Conservation (phyloP, 2,329 filamentous ascomycete genomes). For the Cytospora piceicola region DNA sequence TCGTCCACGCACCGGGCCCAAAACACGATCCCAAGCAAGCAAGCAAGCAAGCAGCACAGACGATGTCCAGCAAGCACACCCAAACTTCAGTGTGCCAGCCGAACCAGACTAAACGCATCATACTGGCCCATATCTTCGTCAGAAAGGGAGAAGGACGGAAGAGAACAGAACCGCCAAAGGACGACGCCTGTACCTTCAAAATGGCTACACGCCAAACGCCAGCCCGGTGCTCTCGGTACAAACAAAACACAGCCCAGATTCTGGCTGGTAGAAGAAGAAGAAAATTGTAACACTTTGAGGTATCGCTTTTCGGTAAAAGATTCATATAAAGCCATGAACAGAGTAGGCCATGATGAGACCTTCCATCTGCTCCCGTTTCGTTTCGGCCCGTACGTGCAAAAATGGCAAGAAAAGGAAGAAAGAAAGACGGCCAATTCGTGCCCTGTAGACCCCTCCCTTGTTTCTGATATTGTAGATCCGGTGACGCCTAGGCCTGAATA, state of each 20-base stretch:
- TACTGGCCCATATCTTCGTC: background rate
- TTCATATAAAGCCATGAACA: background rate
- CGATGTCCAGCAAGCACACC: background rate
- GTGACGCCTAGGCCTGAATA: slow-evolving; percentile 19
- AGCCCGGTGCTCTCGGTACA: slow-evolving; percentile 17
- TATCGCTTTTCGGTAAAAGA: slow-evolving; percentile 22
- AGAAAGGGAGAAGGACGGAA: background rate
- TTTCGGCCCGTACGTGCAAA: background rate
- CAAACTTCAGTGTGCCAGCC: background rate
- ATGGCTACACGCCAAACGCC: slow-evolving; percentile 1
- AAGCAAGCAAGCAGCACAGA: background rate
- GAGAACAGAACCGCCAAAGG: background rate
- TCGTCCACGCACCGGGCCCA: background rate
- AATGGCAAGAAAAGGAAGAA: background rate
- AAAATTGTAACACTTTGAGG: slow-evolving; percentile 3
- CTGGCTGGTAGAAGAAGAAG: background rate
- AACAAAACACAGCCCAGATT: background rate
- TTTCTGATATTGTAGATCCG: slow-evolving; percentile 16
- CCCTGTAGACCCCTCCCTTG: slow-evolving; percentile 7
- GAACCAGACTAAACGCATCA: background rate
- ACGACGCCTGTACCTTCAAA: background rate
- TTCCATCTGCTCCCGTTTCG: slow-evolving; percentile 7
- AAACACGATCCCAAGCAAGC: background rate
- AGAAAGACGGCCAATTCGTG: background rate
- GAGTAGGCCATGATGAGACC: background rate